These are phyloP conservation scores for Corymbia maculata DNA, from an alignment of 345 rosid genomes.

Conservation along the genomic window DNA sequence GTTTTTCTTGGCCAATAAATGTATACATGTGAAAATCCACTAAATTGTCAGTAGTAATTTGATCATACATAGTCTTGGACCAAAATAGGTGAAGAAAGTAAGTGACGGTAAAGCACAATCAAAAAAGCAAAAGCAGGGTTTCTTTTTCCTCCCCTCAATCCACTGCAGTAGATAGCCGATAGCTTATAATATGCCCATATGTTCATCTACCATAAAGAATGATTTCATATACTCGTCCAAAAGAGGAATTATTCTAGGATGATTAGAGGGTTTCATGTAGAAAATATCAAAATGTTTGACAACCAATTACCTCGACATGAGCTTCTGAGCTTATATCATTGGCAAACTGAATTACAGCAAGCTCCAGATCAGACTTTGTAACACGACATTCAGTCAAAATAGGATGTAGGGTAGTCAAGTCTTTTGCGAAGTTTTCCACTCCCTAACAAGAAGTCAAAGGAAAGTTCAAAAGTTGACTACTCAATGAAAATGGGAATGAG, in stretches of 20 bases:
- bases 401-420: constrained; percentile 73
- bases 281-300: background rate
- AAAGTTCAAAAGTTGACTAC: background rate
- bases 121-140: background rate
- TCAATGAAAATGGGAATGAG: background rate
- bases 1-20: background rate
- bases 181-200: background rate
- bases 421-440: constrained; percentile 54
- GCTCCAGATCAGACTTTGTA: constrained; percentile 69
- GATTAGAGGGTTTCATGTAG: background rate
- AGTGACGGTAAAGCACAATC: background rate
- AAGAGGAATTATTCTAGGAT: background rate
- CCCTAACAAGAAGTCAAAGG: constrained; percentile 32
- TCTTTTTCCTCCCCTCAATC: background rate
- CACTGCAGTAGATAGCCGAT: background rate
- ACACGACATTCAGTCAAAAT: constrained; percentile 93
- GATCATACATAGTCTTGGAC: background rate
- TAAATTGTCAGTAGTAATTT: background rate
- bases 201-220: background rate
- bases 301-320: constrained; percentile 61
- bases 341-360: constrained; percentile 82
- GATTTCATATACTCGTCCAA: background rate
- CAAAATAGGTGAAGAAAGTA: background rate
- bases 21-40: background rate
- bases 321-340: constrained; percentile 97